phyloP scores from a whole-genome alignment of 345 rosid species.

The Abelmoschus esculentus region DNA sequence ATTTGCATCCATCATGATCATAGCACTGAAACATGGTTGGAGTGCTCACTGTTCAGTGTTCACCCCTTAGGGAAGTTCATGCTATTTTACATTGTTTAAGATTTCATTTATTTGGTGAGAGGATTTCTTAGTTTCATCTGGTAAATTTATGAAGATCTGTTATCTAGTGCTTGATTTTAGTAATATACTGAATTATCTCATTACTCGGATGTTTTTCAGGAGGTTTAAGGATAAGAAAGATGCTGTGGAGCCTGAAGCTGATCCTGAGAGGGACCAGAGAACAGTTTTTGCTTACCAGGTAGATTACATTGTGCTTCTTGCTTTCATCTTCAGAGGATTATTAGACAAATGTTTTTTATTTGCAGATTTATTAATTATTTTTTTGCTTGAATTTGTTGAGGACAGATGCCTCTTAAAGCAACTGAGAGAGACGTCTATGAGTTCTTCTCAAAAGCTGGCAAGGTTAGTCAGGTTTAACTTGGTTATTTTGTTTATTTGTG shows the following conservation, averaged over 20 bases:
- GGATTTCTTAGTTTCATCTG: neutral
- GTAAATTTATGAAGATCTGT: neutral
- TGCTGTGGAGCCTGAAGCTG: conserved; percentile 67
- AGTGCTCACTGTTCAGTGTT: neutral
- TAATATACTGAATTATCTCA: neutral
- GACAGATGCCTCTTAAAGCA: conserved; percentile 93
- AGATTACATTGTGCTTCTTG: neutral
- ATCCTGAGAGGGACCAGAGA: conserved; percentile 96
- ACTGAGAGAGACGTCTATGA: conserved; percentile 88
- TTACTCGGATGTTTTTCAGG: conserved; percentile 30
- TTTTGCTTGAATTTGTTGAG: conserved; percentile 15
- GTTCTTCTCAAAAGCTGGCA: conserved; percentile 91
- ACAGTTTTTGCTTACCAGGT: conserved; percentile 98
- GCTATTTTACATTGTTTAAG: neutral
- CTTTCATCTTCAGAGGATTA: conserved; percentile 2
- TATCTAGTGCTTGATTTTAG: neutral
- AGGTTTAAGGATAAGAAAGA: conserved; percentile 80
- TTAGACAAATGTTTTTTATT: neutral
- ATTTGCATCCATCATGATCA: neutral
- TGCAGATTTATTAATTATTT: neutral
- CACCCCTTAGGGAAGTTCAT: neutral
- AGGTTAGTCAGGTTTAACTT: conserved; percentile 39
- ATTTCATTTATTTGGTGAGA: too few relatives aligned
- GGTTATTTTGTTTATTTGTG: conserved; percentile 9
- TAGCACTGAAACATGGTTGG: neutral